phyloP scores from a whole-genome alignment of 768 basidiomycete genomes.

The Floccularia luteovirens region DNA sequence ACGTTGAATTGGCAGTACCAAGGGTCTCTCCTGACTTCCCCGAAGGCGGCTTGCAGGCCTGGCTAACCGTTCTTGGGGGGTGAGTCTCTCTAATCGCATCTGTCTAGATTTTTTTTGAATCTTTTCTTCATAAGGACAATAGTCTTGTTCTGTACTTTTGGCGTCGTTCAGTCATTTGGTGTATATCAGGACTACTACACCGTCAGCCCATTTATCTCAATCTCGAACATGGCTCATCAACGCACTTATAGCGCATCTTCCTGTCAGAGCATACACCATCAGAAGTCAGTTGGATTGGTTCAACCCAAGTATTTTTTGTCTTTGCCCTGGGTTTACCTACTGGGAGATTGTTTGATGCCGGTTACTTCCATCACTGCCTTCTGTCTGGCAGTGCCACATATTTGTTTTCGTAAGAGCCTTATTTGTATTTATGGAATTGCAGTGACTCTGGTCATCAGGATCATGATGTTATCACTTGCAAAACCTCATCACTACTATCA shows the following conservation, averaged over 20 bases:
- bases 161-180: slow-evolving; percentile 40
- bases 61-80: slow-evolving; percentile 41
- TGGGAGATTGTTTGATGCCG: slow-evolving; percentile 38
- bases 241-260: slow-evolving; percentile 20
- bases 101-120: neutral
- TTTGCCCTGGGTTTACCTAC: slow-evolving; percentile 36
- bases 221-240: neutral
- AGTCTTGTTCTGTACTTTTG: slow-evolving; percentile 40
- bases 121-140: slow-evolving; percentile 20
- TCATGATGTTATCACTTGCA: slow-evolving; percentile 43
- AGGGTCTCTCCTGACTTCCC: slow-evolving; percentile 19
- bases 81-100: slow-evolving; percentile 14
- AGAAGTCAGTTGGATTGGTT: slow-evolving; percentile 43
- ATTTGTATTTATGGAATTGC: neutral
- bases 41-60: slow-evolving; percentile 37
- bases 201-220: slow-evolving; percentile 14
- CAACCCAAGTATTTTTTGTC: slow-evolving; percentile 40
- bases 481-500: slow-evolving; percentile 43
- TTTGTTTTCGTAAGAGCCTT: slow-evolving; percentile 29
- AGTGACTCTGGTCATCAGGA: slow-evolving; percentile 14
- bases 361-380: slow-evolving; percentile 38
- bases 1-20: too few species aligned
- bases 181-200: slow-evolving; percentile 48
- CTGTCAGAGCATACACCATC: slow-evolving; percentile 31
- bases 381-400: slow-evolving; percentile 30